Percentiles rank a stretch among this genome's conserved stretches.
These are phyloP conservation scores for Aspergillus campestris DNA, from an alignment of 495 filamentous ascomycete genomes.

Conservation along the genomic window DNA sequence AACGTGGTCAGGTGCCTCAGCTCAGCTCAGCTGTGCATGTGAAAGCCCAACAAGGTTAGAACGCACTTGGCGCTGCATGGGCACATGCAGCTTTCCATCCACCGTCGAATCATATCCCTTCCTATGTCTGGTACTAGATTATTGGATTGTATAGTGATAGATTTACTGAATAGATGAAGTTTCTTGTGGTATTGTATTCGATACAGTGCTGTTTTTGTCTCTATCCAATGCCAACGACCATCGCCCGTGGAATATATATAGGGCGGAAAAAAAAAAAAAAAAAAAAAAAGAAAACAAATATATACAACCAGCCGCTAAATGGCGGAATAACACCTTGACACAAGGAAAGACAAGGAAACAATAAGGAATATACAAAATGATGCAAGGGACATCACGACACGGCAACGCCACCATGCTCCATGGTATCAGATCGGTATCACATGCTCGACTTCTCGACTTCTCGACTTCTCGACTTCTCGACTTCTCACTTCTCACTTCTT, in stretches of 20 bases:
- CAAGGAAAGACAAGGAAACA: conserved; percentile 4
- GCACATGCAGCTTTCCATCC: not conserved
- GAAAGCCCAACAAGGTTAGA: too few species aligned
- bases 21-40: too few species aligned
- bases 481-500: too few species aligned
- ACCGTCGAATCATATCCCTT: too few species aligned
- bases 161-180: too few species aligned
- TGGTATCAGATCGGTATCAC: conserved; percentile 26
- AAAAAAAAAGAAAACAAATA: conserved; percentile 8
- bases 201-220: too few species aligned
- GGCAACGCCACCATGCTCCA: conserved; percentile 24
- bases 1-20: too few species aligned
- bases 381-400: conserved; percentile 11
- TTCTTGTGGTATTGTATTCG: too few species aligned
- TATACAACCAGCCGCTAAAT: conserved; percentile 12
- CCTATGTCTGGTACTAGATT: too few species aligned
- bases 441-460: not conserved
- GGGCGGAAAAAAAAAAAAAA: conserved; percentile 5
- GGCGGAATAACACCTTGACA: conserved; percentile 3
- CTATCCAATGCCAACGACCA: too few species aligned
- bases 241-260: not conserved
- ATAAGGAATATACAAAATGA: conserved; percentile 7
- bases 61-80: not conserved
- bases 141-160: too few species aligned
- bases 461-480: too few species aligned